phyloP scores from a whole-genome alignment of 176 grass and related monocot species.

The Ampelocalamus luodianensis region DNA sequence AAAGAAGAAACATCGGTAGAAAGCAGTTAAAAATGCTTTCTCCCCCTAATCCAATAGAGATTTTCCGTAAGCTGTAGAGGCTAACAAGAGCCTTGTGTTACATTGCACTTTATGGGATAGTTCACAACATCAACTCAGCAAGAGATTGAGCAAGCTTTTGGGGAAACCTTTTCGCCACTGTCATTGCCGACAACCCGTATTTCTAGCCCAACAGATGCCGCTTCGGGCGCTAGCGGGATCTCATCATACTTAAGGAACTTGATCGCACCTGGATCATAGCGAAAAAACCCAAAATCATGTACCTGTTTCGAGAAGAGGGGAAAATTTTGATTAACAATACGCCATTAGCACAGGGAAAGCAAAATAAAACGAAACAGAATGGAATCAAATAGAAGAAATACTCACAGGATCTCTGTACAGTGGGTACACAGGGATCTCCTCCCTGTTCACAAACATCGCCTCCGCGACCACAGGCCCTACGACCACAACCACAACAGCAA shows the following conservation, averaged over 20 bases:
- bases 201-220: constrained; percentile 92
- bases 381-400: constrained; percentile 29
- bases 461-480: constrained; percentile 92
- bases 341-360: constrained; percentile 21
- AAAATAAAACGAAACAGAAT: constrained; percentile 19
- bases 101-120: neutral
- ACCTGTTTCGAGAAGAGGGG: constrained; percentile 61
- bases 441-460: constrained; percentile 96
- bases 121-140: neutral
- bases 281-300: constrained; percentile 99
- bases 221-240: constrained; percentile 88
- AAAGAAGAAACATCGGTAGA: neutral
- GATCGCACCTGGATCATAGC: constrained; percentile 92
- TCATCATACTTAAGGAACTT: constrained; percentile 94
- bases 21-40: neutral
- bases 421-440: constrained; percentile 90
- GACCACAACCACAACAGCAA: neutral
- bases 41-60: neutral
- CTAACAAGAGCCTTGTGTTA: neutral
- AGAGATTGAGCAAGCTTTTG: constrained; percentile 7
- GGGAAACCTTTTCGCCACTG: constrained; percentile 87
- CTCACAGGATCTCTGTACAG: constrained; percentile 96
- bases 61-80: neutral
- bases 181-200: constrained; percentile 98
- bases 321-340: constrained; percentile 31